Evolutionary conservation across 495 filamentous ascomycete species (phyloP), one percentile per base, ranked within the genome.

Genomic region (Xeromyces bisporus): DNA sequence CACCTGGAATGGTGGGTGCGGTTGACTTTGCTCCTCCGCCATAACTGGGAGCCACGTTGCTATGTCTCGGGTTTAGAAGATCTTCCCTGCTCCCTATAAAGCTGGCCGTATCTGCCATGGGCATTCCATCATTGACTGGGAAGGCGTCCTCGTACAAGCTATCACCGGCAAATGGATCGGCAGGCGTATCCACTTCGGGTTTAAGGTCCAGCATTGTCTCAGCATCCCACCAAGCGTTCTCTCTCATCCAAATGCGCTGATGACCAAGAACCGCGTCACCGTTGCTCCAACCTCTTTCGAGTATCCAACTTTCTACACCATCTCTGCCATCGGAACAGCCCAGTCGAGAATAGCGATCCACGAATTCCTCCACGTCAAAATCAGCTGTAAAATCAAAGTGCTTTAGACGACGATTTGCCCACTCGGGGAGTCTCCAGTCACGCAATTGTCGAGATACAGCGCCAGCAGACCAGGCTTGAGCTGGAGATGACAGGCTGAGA

Each of bases 251-350:
- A 23, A 97, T 76, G 3, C 89, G 74, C 50, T 93, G 80, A 23
- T 73, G 69, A 32, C 89, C 89, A 25, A 97, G 63, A 13, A 91
- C 71, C 2, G 94, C 87, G 47, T 96, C 91, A 16, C 89, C 89
- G 44, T 97, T 96, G 53, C 82, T 93, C 89, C 89, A 97, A 2
- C 89, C 91, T 26, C 89, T 73, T 52, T 96, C 85, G 26, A 94
- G 66, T 30, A 93, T 67, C 89, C 89, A 97, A 49, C 71, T 92
- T 41, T 96, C 83, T 29, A 94, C 82, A 29, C 91, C 91, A 43
- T 97, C 89, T 26, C 73, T 68, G 29, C 91, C 89, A 44, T 91
- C 84, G 37, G 75, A 66, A 48, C 89, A 97, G 11, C 89, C 89
- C 6, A 97, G 66, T 7, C 71, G 65, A 15, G 72, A 57, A 48